Evolutionary conservation across 768 basidiomycete species (phyloP), one percentile per base, ranked within the genome.

Genomic region (Cyclocybe aegerita): DNA sequence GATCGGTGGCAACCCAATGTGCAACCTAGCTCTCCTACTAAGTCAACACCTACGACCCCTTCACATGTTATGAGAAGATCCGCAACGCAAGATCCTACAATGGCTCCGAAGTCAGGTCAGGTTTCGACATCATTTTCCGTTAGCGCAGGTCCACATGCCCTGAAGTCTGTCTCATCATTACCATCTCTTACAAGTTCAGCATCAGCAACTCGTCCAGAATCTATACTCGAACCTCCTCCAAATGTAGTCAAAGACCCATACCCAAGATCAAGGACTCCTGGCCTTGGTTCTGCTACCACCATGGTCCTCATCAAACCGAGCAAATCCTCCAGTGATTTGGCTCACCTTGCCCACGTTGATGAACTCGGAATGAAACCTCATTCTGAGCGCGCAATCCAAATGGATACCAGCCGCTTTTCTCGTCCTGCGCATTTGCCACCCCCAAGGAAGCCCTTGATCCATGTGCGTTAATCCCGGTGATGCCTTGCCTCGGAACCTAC

Each of bases 381-480:
- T 49, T 34, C 53, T 53, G 42, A 53, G 48, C 39, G 58, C 29
- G 11, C 36, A 17, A 31, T 44, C 39, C 49, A 29, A 47, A 55
- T 53, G 53, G 60, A 58, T 45, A 58, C 58, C 51, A 54, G 58
- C 46, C 56, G 53, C 49, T 63, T 56, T 45, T 54, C 39, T 48
- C 54, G 52, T 43, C 52, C 65, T 53, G 54, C 69, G 49, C 65
- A 67, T 50, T 60, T 75, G 52, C 75, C 77, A 52, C 62, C 72
- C 37, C 72, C 79, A 54, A 77, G 81, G 56, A 84, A 82, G 65
- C 84, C 88, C 59, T 70, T 90, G 75, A 84, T 80, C 70, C 89
- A 92, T 83, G 89, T 92, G 82, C 87, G 89, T 90, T 79, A 80
- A 76, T 81, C 83, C 76, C 75, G 85, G 83, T 82, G 74, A 81